phyloP scores from a whole-genome alignment of 2,329 filamentous ascomycete species.

The Apiospora sp. region DNA sequence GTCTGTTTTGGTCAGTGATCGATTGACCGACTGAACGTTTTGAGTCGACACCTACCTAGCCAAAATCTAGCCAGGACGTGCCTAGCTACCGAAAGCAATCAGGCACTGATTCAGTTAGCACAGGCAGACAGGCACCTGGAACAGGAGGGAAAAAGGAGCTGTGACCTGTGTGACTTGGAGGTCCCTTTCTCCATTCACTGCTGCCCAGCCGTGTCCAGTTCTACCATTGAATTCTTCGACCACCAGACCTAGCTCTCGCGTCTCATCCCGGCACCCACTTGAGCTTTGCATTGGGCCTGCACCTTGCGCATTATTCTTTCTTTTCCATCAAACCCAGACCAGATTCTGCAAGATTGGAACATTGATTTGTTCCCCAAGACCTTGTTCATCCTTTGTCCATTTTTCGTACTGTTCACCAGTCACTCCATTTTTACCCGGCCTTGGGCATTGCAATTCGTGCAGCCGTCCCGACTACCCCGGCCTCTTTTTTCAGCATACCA shows the following conservation, averaged over 20 bases:
- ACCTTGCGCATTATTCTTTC: slow-evolving; percentile 18
- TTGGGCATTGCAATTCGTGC: slow-evolving; percentile 13
- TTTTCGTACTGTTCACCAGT: slow-evolving; percentile 15
- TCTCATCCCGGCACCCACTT: slow-evolving; percentile 19
- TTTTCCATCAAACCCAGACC: slow-evolving; percentile 13
- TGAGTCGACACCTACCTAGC: neutral
- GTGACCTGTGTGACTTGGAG: neutral
- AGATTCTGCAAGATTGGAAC: slow-evolving; percentile 14
- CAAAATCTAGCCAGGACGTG: neutral
- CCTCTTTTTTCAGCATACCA: slow-evolving; percentile 20
- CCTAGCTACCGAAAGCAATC: neutral
- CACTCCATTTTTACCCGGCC: slow-evolving; percentile 14
- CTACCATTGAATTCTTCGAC: neutral
- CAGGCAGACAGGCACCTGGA: neutral
- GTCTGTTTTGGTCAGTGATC: slow-evolving; percentile 9
- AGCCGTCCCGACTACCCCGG: slow-evolving; percentile 5
- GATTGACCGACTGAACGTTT: neutral
- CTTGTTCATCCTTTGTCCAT: neutral
- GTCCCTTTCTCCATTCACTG: neutral
- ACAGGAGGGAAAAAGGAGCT: slow-evolving; percentile 9
- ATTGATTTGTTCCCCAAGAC: slow-evolving; percentile 17
- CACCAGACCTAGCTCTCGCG: neutral
- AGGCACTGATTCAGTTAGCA: too few species aligned
- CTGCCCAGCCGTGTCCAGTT: slow-evolving; percentile 14
- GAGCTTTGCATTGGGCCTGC: slow-evolving; percentile 19